These are phyloP conservation scores for Cucumis melo DNA, from an alignment of 306 rosid genomes.

Conservation along the genomic window DNA sequence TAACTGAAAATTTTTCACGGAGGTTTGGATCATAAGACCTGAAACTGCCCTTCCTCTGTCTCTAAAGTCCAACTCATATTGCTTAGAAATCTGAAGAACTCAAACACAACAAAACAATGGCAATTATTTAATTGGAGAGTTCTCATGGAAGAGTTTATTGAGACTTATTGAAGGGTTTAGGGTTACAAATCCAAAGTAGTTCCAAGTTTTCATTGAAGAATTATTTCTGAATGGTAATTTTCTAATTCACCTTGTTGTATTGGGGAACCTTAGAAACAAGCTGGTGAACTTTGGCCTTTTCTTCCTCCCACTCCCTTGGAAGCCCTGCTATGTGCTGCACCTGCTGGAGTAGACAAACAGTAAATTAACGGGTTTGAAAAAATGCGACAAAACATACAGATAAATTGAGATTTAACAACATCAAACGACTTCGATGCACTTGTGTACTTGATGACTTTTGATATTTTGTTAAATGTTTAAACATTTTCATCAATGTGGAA, in stretches of 20 bases:
- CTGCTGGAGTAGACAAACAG: constrained; percentile 15
- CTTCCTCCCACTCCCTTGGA: constrained; percentile 61
- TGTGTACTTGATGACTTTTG: not conserved
- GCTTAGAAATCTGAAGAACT: constrained; percentile 44
- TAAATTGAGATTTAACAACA: no score
- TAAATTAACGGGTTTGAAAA: not conserved
- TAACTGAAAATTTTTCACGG: constrained; percentile 82
- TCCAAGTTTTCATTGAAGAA: not conserved
- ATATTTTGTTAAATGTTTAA: not conserved
- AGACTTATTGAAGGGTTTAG: no score
- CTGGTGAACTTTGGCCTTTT: constrained; percentile 47
- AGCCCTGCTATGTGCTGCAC: constrained; percentile 53
- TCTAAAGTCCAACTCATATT: constrained; percentile 74
- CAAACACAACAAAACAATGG: not conserved
- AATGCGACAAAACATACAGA: no score
- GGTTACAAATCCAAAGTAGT: not conserved
- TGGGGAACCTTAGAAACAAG: constrained; percentile 54
- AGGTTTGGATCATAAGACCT: constrained; percentile 54
- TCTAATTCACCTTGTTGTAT: constrained; percentile 52
- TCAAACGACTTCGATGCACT: not conserved
- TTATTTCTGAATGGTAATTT: not conserved
- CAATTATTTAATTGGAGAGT: no score
- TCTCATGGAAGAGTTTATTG: no score
- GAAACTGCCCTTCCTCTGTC: constrained; percentile 56
- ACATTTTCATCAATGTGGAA: not conserved